Evolutionary conservation across 1,284 basidiomycete genomes (phyloP).

Genomic region (Apiotrichum laibachii): DNA sequence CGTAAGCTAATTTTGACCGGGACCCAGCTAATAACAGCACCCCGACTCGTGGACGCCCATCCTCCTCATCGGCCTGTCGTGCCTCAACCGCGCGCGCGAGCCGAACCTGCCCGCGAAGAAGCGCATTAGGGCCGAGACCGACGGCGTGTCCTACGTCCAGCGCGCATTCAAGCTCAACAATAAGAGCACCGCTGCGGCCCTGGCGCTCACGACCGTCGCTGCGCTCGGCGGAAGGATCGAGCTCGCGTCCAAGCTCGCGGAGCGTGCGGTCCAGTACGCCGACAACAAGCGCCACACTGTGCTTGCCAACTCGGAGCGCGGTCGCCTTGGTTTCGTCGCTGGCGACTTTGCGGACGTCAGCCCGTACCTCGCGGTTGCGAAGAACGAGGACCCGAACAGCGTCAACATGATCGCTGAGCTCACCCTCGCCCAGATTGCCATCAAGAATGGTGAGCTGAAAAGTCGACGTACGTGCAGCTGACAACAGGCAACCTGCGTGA

Average conservation of each 20-base stretch:
- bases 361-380: conserved; percentile 70
- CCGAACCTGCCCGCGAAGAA: conserved; percentile 53
- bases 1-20: conserved; percentile 55
- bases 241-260: conserved; percentile 82
- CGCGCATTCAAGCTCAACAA: conserved; percentile 44
- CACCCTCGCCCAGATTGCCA: conserved; percentile 79
- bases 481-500: conserved; percentile 59
- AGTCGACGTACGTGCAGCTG: conserved; percentile 14
- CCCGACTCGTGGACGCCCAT: conserved; percentile 71
- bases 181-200: conserved; percentile 38
- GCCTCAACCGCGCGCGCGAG: conserved; percentile 74
- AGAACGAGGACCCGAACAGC: conserved; percentile 62
- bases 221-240: conserved; percentile 35
- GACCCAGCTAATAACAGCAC: conserved; percentile 57
- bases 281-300: conserved; percentile 80
- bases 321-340: conserved; percentile 71
- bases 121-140: conserved; percentile 33
- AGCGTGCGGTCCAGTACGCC: conserved; percentile 85
- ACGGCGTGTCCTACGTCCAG: conserved; percentile 38
- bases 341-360: conserved; percentile 63
- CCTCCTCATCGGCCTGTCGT: conserved; percentile 75
- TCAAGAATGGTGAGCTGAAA: conserved; percentile 64
- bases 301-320: conserved; percentile 71
- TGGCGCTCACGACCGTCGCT: conserved; percentile 37
- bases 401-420: conserved; percentile 70